Evolutionary conservation across 2,329 filamentous ascomycete genomes (phyloP).

Genomic region (Dactylellina drechsleri): DNA sequence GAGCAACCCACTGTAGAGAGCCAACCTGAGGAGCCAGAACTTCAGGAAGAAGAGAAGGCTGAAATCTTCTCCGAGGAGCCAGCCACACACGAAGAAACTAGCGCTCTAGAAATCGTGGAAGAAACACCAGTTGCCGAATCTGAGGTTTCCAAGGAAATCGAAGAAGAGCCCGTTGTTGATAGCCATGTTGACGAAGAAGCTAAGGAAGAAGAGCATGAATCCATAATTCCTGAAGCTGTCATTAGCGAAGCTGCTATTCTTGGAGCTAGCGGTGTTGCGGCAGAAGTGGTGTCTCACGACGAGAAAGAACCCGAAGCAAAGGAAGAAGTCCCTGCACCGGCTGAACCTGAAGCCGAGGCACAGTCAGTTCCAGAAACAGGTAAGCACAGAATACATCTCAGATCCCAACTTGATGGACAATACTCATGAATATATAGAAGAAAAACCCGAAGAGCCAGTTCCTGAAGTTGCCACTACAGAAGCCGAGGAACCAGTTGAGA

Average conservation of each 20-base stretch:
- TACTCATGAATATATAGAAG: constrained; percentile 34
- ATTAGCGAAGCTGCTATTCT: constrained; percentile 24
- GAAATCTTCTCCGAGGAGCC: constrained; percentile 6
- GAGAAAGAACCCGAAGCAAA: constrained; percentile 20
- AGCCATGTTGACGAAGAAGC: constrained; percentile 85
- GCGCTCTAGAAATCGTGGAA: background rate
- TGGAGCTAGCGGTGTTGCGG: constrained; percentile 18
- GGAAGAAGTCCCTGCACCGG: constrained; percentile 12
- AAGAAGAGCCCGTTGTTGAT: constrained; percentile 66
- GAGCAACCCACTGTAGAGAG: background rate
- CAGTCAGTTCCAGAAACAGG: constrained; percentile 24
- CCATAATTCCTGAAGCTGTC: constrained; percentile 15
- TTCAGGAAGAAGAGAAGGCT: constrained; percentile 6
- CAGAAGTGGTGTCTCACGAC: constrained; percentile 26
- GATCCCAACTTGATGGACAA: background rate
- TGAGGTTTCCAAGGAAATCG: constrained; percentile 61
- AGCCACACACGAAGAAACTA: constrained; percentile 2
- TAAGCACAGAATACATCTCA: constrained; percentile 11
- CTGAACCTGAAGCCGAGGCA: constrained; percentile 15
- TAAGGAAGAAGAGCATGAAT: constrained; percentile 69
- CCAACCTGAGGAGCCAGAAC: constrained; percentile 11
- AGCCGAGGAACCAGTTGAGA: constrained; percentile 4
- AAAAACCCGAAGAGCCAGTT: constrained; percentile 15
- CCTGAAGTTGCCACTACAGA: constrained; percentile 17
- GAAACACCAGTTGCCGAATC: constrained; percentile 17